Conservation (phyloP, 139 green algal species). For the Micractinium conductrix region DNA sequence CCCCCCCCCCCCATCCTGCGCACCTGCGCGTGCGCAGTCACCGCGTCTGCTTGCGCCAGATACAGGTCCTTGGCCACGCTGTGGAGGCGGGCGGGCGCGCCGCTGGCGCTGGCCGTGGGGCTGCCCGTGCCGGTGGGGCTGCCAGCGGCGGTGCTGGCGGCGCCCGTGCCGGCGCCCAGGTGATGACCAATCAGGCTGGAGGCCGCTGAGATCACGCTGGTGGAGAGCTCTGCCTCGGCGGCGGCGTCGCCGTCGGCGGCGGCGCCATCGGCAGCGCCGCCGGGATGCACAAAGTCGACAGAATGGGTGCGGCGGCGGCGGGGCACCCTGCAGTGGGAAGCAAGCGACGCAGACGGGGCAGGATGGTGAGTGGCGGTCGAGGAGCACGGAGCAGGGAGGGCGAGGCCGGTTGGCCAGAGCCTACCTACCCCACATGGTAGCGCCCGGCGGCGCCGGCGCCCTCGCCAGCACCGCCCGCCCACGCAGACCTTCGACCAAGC, state of each 20-base stretch:
- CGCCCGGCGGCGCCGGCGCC: too few relatives aligned
- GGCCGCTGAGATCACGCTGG: constrained; percentile 16
- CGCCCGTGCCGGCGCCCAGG: not conserved
- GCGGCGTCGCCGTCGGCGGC: not conserved
- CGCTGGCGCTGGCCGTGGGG: not conserved
- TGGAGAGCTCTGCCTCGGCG: not conserved
- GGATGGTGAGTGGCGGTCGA: not conserved
- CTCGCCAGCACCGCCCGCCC: too few relatives aligned
- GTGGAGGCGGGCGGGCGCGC: not conserved
- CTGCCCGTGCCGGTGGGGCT: not conserved
- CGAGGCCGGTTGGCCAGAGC: too few relatives aligned
- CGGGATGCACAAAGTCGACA: not conserved
- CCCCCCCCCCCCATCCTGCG: too few relatives aligned
- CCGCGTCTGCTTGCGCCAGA: constrained; percentile 7
- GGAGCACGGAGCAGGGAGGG: too few relatives aligned
- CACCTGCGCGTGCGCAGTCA: constrained; percentile 20
- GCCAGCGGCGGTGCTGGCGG: not conserved
- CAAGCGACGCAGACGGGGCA: too few relatives aligned
- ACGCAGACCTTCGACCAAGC: too few relatives aligned
- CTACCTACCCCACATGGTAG: too few relatives aligned
- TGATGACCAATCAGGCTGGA: constrained; percentile 20
- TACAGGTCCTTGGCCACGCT: constrained; percentile 9
- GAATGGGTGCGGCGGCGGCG: constrained; percentile 11
- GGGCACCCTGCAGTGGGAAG: not conserved
- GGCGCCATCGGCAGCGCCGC: not conserved